A percentile compares a stretch with the other conserved stretches of the same genome.
phyloP scores from a whole-genome alignment of 257 asterid genomes.

The Salvia splendens region DNA sequence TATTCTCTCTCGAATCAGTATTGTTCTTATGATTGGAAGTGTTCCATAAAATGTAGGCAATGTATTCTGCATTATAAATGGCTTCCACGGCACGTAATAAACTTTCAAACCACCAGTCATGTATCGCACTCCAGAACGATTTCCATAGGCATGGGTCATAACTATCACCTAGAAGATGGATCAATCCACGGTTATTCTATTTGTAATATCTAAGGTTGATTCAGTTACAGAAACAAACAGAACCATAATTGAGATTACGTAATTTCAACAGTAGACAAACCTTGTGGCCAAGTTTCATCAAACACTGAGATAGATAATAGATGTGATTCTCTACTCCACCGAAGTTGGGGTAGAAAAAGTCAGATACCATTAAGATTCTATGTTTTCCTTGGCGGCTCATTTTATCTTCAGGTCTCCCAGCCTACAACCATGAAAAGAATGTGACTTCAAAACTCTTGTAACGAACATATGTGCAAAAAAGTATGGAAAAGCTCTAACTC shows the following conservation, averaged over 20 bases:
- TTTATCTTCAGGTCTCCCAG: constrained; percentile 26
- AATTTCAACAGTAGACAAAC: constrained; percentile 37
- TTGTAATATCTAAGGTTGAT: neutral
- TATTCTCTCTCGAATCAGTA: constrained; percentile 80
- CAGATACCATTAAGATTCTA: constrained; percentile 83
- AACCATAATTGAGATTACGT: neutral
- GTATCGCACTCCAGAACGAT: constrained; percentile 91
- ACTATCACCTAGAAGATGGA: constrained; percentile 67
- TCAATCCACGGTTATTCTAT: neutral
- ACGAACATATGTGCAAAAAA: constrained; percentile 1
- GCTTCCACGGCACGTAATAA: constrained; percentile 91
- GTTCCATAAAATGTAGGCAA: constrained; percentile 89
- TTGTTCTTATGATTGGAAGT: constrained; percentile 79
- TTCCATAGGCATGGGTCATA: constrained; percentile 90
- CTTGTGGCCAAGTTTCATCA: constrained; percentile 91
- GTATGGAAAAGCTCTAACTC: constrained; percentile 12
- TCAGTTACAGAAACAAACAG: constrained; percentile 1
- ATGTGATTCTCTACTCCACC: constrained; percentile 98
- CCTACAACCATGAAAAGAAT: constrained; percentile 30
- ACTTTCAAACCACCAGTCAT: constrained; percentile 93
- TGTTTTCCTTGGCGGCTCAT: constrained; percentile 61
- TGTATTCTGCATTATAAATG: constrained; percentile 90
- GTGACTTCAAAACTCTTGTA: constrained; percentile 1
- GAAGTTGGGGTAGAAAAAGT: constrained; percentile 91
- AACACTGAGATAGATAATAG: constrained; percentile 86